phyloP scores from a whole-genome alignment of 768 basidiomycete genomes.

The Cyathus striatus region DNA sequence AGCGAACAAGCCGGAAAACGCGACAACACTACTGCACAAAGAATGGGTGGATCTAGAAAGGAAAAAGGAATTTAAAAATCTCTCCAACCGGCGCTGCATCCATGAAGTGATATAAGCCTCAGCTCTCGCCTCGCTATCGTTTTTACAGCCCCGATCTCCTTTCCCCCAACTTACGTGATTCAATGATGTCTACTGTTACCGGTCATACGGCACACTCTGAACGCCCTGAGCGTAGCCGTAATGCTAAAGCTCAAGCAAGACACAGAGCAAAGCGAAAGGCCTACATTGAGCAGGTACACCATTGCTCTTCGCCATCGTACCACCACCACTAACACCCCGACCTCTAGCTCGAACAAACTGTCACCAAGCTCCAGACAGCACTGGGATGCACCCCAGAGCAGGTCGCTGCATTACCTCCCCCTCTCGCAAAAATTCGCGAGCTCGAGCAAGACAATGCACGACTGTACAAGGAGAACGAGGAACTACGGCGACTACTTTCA shows the following conservation, averaged over 20 bases:
- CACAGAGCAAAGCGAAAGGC: constrained; percentile 92
- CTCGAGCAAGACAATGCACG: constrained; percentile 77
- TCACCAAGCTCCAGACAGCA: constrained; percentile 77
- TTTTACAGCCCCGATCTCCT: constrained; percentile 48
- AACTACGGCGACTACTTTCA: constrained; percentile 61
- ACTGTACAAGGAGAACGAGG: constrained; percentile 69
- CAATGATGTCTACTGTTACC: constrained; percentile 57
- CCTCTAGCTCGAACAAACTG: constrained; percentile 74
- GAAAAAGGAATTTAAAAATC: constrained; percentile 19
- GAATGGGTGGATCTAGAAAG: constrained; percentile 25
- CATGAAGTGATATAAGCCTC: constrained; percentile 35
- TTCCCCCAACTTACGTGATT: constrained; percentile 48
- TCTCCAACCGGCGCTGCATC: constrained; percentile 28
- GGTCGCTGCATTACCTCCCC: constrained; percentile 66
- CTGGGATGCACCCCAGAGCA: constrained; percentile 73
- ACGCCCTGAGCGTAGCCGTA: constrained; percentile 80
- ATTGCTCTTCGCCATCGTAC: constrained; percentile 3
- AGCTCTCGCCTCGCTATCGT: constrained; percentile 23
- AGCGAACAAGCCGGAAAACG: constrained; percentile 39
- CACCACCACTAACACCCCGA: not conserved
- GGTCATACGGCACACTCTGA: constrained; percentile 52
- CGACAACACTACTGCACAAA: constrained; percentile 31
- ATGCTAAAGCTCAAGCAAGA: constrained; percentile 83
- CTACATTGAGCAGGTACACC: constrained; percentile 79
- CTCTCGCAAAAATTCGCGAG: constrained; percentile 71